These are phyloP conservation scores for Hericium rajendrae DNA, from an alignment of 768 basidiomycete genomes.

Conservation along the genomic window DNA sequence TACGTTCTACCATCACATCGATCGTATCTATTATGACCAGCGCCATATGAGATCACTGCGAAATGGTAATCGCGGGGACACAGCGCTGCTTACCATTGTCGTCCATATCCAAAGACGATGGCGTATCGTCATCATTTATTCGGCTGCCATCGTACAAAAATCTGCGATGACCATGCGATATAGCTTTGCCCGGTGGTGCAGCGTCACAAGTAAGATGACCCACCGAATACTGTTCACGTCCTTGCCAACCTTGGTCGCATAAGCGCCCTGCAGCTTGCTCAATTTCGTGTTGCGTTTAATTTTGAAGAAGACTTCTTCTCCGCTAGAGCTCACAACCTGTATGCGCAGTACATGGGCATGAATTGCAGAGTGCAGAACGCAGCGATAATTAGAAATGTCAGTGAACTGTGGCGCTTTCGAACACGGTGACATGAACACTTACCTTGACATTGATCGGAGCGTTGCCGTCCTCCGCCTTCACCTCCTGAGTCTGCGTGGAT, in stretches of 20 bases:
- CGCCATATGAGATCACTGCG: neutral
- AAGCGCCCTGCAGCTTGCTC: slow-evolving; percentile 87
- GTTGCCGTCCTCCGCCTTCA: slow-evolving; percentile 47
- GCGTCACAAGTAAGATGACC: slow-evolving; percentile 20
- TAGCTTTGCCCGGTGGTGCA: neutral
- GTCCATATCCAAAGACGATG: slow-evolving; percentile 77
- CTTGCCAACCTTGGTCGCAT: slow-evolving; percentile 88
- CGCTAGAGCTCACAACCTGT: slow-evolving; percentile 65
- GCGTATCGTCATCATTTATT: slow-evolving; percentile 87
- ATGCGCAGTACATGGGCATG: neutral
- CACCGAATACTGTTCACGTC: slow-evolving; percentile 83
- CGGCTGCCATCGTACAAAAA: slow-evolving; percentile 86
- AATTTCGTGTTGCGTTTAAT: slow-evolving; percentile 90
- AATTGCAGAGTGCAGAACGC: neutral
- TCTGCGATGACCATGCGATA: slow-evolving; percentile 29
- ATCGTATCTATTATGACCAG: slow-evolving; percentile 56
- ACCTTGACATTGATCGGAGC: slow-evolving; percentile 78
- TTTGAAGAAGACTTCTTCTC: slow-evolving; percentile 94
- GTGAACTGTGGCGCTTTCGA: too few relatives aligned
- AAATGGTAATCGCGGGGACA: neutral
- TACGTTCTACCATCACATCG: slow-evolving; percentile 96
- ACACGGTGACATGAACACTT: slow-evolving; percentile 10
- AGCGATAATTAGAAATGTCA: neutral
- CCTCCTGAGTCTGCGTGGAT: slow-evolving; percentile 24
- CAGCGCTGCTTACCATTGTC: slow-evolving; percentile 56